These are phyloP conservation scores for Barnettozyma californica DNA, from an alignment of 805 yeast species.

Conservation along the genomic window DNA sequence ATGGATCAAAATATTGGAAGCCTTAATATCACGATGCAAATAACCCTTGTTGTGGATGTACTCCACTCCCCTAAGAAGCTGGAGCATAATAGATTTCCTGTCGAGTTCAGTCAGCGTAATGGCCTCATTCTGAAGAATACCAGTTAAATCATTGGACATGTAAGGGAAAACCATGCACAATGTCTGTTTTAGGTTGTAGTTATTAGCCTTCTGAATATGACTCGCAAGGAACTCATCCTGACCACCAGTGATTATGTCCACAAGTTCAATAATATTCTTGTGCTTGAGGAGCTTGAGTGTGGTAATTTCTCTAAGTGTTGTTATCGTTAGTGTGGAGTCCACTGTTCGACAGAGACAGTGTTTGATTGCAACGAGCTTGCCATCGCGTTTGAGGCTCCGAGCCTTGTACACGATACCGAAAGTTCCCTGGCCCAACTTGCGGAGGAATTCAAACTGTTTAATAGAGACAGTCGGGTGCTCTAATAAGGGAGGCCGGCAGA, in stretches of 20 bases:
- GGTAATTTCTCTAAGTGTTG: slow-evolving; percentile 89
- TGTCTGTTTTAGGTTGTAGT: slow-evolving; percentile 19
- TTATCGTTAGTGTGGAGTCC: slow-evolving; percentile 72
- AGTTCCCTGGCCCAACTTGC: slow-evolving; percentile 75
- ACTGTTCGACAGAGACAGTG: slow-evolving; percentile 50
- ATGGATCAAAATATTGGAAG: slow-evolving; percentile 88
- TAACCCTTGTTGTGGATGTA: slow-evolving; percentile 62
- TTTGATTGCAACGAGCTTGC: slow-evolving; percentile 75
- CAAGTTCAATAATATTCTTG: slow-evolving; percentile 64
- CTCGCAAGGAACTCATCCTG: slow-evolving; percentile 13
- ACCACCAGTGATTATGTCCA: slow-evolving; percentile 69
- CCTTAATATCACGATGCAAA: slow-evolving; percentile 88
- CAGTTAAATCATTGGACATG: slow-evolving; percentile 89
- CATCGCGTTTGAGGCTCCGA: slow-evolving; percentile 23
- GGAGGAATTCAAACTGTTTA: slow-evolving; percentile 27
- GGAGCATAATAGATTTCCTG: slow-evolving; percentile 77
- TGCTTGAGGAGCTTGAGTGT: slow-evolving; percentile 70
- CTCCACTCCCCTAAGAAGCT: slow-evolving; percentile 72
- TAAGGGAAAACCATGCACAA: slow-evolving; percentile 90
- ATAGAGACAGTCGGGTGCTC: slow-evolving; percentile 19
- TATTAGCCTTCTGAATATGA: slow-evolving; percentile 6
- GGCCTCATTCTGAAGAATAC: slow-evolving; percentile 75
- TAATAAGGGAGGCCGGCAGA: background rate
- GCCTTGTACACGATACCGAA: slow-evolving; percentile 90
- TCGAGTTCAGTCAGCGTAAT: slow-evolving; percentile 57